Base-by-base conservation (phyloP, 306 rosid species). In the Medicago ruthenica region DNA sequence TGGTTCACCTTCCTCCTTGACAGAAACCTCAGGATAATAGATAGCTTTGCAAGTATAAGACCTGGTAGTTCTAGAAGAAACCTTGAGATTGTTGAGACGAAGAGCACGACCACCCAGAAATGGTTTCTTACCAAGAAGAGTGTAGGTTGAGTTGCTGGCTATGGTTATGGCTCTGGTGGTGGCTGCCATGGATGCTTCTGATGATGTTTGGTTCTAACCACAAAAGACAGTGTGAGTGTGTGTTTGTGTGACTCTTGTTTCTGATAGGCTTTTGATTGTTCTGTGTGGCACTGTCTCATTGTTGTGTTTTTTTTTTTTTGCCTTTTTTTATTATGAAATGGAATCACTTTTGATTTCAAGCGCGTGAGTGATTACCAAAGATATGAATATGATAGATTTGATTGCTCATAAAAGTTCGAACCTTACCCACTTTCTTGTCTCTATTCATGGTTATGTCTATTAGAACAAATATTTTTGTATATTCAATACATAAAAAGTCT, bases 1-100 rank as follows among this genome's bases (percentile, higher is more conserved):
- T 9, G 92, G 93, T 74, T 78, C 93, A 18, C 97, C 98, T 75
- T 91, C 89, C 62, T 88, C 91, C 85, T 89, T 87, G 84, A 83
- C 76, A 69, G 64, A 76, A 67, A 93, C 67, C 70, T 91, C 81
- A 1, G 98, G 98, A 39, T 91, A 81, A 75, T 91, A 91, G 78
- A 91, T 85, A 68, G 98, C 93, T 15, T 80, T 81, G 75, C 98
- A 93, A 36, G 92, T 67, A 58, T 75, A 87, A 22, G 86, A 76
- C 82, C 88, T 91, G 40, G 45, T 77, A 57, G 75, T 67, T 5
- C 40, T 42, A 47, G 79, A 48, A 14, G 59, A 15, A 68, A 76
- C 22, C 69, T 83, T 86, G 63, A 85, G 74, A 76, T 67, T 68
- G 54, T 71, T 71, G 58, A 72, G 61, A 65, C 62, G 79, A 58